Conservation (phyloP, 176 grass and related monocot species). For the Tillandsia leiboldiana region DNA sequence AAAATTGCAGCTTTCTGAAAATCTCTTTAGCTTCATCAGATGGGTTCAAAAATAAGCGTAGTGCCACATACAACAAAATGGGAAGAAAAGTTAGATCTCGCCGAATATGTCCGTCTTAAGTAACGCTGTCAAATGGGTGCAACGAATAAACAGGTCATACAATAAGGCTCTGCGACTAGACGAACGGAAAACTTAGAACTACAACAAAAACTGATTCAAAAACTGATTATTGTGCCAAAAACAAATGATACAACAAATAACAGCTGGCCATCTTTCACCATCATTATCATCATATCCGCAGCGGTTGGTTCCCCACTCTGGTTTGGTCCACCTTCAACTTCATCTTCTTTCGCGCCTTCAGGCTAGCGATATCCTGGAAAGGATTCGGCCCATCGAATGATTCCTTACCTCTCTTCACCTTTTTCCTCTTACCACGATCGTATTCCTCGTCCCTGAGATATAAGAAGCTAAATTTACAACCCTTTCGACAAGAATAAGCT, state of each 20-base stretch:
- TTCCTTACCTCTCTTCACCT: conserved; percentile 31
- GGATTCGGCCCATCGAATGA: conserved; percentile 42
- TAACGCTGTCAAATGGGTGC: too few species aligned
- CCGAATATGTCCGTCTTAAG: too few species aligned
- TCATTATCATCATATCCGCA: conserved; percentile 23
- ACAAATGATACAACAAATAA: conserved; percentile 9
- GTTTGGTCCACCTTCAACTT: conserved; percentile 27
- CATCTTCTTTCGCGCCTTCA: conserved; percentile 31
- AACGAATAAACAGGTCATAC: too few species aligned
- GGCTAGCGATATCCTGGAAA: conserved; percentile 46
- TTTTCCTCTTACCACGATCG: conserved; percentile 52
- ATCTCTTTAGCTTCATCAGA: too few species aligned
- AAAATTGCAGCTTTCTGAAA: too few species aligned
- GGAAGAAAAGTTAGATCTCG: too few species aligned
- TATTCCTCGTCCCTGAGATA: conserved; percentile 56
- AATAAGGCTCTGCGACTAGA: too few species aligned
- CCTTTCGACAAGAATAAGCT: background rate
- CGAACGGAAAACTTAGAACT: too few species aligned
- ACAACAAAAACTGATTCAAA: background rate
- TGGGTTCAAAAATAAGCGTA: too few species aligned
- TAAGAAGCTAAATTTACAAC: conserved; percentile 8
- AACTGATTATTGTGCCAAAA: conserved; percentile 9
- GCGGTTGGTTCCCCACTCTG: conserved; percentile 37
- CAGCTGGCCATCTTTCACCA: conserved; percentile 1
- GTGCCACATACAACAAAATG: too few species aligned